These are phyloP conservation scores for Panaeolus cyanescens DNA, from an alignment of 768 basidiomycete species.

Conservation along the genomic window DNA sequence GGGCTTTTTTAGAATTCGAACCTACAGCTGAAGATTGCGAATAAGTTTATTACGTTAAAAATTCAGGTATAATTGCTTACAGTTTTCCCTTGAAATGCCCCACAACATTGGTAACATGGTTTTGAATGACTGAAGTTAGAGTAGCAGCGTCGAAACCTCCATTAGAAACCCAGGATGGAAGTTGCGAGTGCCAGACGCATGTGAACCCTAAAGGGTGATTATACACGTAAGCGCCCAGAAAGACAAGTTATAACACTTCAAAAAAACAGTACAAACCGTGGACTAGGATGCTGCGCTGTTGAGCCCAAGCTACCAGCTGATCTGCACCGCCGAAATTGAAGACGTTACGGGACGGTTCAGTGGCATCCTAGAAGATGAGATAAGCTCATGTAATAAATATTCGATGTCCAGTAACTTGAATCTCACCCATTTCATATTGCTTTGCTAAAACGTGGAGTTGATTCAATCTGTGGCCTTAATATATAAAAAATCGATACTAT, in stretches of 20 bases:
- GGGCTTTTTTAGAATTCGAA: too few relatives aligned
- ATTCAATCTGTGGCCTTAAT: too few relatives aligned
- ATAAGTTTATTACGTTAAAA: too few relatives aligned
- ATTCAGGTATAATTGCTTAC: too few relatives aligned
- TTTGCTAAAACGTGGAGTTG: background rate
- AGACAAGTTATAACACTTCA: too few relatives aligned
- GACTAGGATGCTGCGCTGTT: conserved; percentile 46
- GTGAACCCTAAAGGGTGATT: conserved; percentile 39
- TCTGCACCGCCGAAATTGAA: conserved; percentile 51
- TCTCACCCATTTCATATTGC: conserved; percentile 58
- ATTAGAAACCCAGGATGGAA: conserved; percentile 50
- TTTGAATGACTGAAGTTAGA: conserved; percentile 44
- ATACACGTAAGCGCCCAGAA: too few relatives aligned
- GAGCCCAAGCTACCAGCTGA: conserved; percentile 42
- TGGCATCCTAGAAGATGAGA: conserved; percentile 41
- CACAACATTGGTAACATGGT: conserved; percentile 50
- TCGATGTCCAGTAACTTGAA: background rate
- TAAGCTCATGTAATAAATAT: background rate
- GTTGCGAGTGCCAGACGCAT: conserved; percentile 55
- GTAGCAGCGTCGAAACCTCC: conserved; percentile 42
- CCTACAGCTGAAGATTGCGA: too few relatives aligned
- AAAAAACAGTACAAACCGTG: conserved; percentile 34
- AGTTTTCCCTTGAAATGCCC: conserved; percentile 55
- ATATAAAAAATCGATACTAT: background rate
- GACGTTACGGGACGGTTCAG: conserved; percentile 46